Conservation (phyloP, 352 stramenopile species). For the Globisporangium nagaii region DNA sequence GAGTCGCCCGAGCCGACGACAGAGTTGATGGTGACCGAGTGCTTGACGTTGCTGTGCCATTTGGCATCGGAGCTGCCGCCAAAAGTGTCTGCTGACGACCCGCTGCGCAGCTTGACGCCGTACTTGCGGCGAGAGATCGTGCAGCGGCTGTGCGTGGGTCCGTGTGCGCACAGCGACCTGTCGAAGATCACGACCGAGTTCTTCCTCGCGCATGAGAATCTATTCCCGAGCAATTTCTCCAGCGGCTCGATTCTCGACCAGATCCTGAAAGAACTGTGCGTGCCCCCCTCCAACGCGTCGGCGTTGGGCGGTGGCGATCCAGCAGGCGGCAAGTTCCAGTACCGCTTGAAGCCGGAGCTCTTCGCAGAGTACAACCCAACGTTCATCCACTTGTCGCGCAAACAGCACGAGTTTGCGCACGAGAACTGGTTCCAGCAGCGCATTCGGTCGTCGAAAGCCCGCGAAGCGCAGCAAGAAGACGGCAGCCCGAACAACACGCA, state of each 20-base stretch:
- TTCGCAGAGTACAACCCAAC: conserved; percentile 83
- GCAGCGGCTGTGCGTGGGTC: conserved; percentile 73
- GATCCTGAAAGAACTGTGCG: conserved; percentile 74
- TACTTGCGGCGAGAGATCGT: conserved; percentile 76
- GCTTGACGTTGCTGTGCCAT: conserved; percentile 67
- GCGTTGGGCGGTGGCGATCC: conserved; percentile 22
- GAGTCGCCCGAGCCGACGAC: conserved; percentile 31
- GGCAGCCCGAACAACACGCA: conserved; percentile 54
- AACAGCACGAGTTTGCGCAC: conserved; percentile 84
- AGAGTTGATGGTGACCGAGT: conserved; percentile 80
- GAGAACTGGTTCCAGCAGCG: conserved; percentile 86
- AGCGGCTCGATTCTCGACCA: conserved; percentile 60
- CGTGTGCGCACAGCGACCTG: conserved; percentile 77
- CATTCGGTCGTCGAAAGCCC: conserved; percentile 54
- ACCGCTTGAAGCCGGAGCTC: conserved; percentile 74
- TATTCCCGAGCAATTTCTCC: conserved; percentile 71
- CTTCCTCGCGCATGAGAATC: conserved; percentile 67
- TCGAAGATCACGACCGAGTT: conserved; percentile 84
- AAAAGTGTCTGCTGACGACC: conserved; percentile 36
- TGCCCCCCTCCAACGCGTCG: conserved; percentile 18
- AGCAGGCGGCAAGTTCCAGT: conserved; percentile 62
- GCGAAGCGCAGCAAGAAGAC: conserved; percentile 59
- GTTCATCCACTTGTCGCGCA: conserved; percentile 82
- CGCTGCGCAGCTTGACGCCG: conserved; percentile 53
- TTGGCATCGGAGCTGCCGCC: conserved; percentile 73